Conservation (phyloP, 2,329 filamentous ascomycete genomes). For the Talaromyces sp. region DNA sequence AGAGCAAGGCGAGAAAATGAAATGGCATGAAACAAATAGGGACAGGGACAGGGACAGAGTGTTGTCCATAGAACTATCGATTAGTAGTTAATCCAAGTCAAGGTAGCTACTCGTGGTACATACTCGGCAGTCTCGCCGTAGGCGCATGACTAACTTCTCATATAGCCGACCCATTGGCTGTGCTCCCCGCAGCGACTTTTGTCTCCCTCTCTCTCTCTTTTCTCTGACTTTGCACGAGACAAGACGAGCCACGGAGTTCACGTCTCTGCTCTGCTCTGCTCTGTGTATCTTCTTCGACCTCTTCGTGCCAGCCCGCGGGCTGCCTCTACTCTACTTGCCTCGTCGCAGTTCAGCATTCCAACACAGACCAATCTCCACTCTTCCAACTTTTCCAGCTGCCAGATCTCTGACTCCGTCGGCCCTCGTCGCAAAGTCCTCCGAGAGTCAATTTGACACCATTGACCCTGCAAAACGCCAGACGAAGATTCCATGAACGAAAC, state of each 20-base stretch:
- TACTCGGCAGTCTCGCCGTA: background rate
- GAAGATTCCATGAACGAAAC: background rate
- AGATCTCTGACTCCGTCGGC: background rate
- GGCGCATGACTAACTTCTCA: background rate
- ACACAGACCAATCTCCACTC: conserved; percentile 6
- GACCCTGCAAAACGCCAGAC: background rate
- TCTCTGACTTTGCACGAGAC: background rate
- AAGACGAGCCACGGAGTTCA: background rate
- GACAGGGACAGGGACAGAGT: no score
- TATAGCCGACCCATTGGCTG: conserved; percentile 8
- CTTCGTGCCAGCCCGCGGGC: background rate
- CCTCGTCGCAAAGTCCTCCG: background rate
- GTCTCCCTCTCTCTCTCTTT: background rate
- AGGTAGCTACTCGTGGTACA: no score
- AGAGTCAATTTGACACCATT: background rate
- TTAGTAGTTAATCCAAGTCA: no score
- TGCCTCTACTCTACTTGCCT: background rate
- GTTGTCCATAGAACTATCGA: no score
- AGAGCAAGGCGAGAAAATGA: background rate
- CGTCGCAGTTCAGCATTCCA: background rate
- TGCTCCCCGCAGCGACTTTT: conserved; percentile 1
- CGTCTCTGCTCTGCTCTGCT: background rate
- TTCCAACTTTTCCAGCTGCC: background rate
- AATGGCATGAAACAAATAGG: background rate
- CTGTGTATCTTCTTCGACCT: background rate